Conservation (phyloP, 257 asterid genomes). For the Perilla frutescens region DNA sequence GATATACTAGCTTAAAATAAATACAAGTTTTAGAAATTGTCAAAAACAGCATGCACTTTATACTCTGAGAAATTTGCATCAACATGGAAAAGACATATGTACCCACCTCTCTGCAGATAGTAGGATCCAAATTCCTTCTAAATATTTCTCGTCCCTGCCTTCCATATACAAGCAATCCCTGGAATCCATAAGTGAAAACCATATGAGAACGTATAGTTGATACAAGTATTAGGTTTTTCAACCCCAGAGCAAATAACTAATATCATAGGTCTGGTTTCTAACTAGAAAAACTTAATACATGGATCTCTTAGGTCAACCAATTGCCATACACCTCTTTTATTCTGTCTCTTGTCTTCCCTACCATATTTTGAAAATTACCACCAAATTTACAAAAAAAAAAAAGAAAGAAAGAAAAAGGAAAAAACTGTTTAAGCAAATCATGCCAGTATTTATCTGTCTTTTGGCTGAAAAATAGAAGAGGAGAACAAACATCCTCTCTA, state of each 20-base stretch:
- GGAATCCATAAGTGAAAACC: conserved; percentile 40
- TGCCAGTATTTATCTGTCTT: conserved; percentile 23
- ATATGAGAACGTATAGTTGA: conserved; percentile 8
- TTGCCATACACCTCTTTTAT: not conserved
- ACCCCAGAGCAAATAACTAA: conserved; percentile 1
- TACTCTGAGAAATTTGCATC: conserved; percentile 25
- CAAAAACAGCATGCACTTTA: conserved; percentile 18
- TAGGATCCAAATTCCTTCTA: conserved; percentile 76
- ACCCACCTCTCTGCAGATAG: conserved; percentile 82
- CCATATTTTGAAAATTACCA: not conserved
- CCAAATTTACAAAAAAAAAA: not conserved
- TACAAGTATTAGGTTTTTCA: not conserved
- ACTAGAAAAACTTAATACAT: not conserved
- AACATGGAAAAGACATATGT: not conserved
- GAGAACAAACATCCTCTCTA: conserved; percentile 7
- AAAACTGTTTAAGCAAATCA: conserved; percentile 1
- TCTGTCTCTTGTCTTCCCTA: not conserved
- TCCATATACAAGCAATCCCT: conserved; percentile 98
- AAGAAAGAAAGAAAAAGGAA: no score
- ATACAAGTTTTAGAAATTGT: conserved; percentile 18
- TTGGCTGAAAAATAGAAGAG: conserved; percentile 9
- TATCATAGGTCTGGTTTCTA: conserved; percentile 26
- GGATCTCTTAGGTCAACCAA: conserved; percentile 7
- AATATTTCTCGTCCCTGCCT: conserved; percentile 90
- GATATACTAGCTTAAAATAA: not conserved